Conservation (phyloP, 495 filamentous ascomycete species). For the Aspergillus indologenus region DNA sequence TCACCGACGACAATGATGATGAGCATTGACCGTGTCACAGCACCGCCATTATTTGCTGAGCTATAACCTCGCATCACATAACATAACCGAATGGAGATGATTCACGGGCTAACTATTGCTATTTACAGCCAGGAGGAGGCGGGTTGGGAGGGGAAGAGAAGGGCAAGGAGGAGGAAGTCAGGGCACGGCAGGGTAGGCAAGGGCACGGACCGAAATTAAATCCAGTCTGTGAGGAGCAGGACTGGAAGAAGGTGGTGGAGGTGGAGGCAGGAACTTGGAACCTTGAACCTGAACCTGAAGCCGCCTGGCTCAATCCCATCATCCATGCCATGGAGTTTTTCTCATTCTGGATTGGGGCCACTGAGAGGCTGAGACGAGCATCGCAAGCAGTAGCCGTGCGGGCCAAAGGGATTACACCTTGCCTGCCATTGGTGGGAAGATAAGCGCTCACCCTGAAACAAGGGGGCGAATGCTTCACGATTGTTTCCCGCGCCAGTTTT, state of each 20-base stretch:
- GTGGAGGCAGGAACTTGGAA: too few relatives aligned
- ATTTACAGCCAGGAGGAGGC: not conserved
- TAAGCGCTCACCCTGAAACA: conserved; percentile 30
- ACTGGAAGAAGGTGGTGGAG: not conserved
- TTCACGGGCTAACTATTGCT: too few relatives aligned
- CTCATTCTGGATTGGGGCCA: not conserved
- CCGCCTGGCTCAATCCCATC: too few relatives aligned
- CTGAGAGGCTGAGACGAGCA: not conserved
- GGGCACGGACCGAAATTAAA: not conserved
- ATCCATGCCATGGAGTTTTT: too few relatives aligned
- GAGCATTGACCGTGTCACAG: conserved; percentile 1
- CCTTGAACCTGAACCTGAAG: too few relatives aligned
- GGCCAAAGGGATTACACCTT: not conserved
- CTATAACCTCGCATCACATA: conserved; percentile 1
- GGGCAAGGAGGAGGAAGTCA: not conserved
- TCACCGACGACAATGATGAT: too few relatives aligned
- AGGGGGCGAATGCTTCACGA: conserved; percentile 28
- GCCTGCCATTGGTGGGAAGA: conserved; percentile 11
- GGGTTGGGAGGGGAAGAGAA: not conserved
- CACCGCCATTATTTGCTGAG: not conserved
- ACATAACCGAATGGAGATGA: too few relatives aligned
- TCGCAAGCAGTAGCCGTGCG: not conserved
- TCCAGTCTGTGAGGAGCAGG: not conserved
- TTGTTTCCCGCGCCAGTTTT: conserved; percentile 27
- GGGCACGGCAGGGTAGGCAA: not conserved